Evolutionary conservation across 2,329 filamentous ascomycete species (phyloP), one percentile per base, ranked within the genome.

Genomic region (Aspergillus quadricinctus): DNA sequence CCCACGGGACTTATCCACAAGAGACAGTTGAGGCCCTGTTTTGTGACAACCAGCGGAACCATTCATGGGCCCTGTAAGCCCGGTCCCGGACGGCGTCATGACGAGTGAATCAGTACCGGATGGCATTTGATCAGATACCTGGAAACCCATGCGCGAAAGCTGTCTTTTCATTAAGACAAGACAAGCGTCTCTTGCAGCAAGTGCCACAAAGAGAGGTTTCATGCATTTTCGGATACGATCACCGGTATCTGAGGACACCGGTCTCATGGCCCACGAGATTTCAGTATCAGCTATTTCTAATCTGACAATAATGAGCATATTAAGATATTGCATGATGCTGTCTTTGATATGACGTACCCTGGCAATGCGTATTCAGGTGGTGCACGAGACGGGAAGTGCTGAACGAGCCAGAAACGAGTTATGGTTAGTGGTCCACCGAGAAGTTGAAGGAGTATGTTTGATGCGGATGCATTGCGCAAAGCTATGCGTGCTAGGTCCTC

Each of bases 281-380:
- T 65, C 64, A 17, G 58, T 55, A 50, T 66, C 63, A 7, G 57
- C 56, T 27, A 73, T 60, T 56, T 69, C 63, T 28, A 74, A 40
- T 6, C 71, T 74, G 48, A 21, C 21, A 49, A 48, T 40, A 10
- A 31, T 66, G 27, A 68, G 59, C 29, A 40, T 31, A 37, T 14
- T 10, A 9, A 11, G 5, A 45, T 27, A 4, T 9, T n/a, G 48
- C 4, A 37, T 46, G 14, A 48, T 7, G 29, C 31, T 28, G 9
- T 27, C 23, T 6, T 23, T 14, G 9, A 25, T 29, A 52, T 55
- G 60, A 66, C 77, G 62, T 80, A 88, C 86, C 85, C 86, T 50
- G 80, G 80, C 56, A 83, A 79, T 57, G 80, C 77, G 55, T 83
- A 86, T 53, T 78, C 79, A 4, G 86, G 84, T 1, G 86, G 85